Base-by-base conservation (phyloP, 2,329 filamentous ascomycete species). In the Phialophora verrucosa region DNA sequence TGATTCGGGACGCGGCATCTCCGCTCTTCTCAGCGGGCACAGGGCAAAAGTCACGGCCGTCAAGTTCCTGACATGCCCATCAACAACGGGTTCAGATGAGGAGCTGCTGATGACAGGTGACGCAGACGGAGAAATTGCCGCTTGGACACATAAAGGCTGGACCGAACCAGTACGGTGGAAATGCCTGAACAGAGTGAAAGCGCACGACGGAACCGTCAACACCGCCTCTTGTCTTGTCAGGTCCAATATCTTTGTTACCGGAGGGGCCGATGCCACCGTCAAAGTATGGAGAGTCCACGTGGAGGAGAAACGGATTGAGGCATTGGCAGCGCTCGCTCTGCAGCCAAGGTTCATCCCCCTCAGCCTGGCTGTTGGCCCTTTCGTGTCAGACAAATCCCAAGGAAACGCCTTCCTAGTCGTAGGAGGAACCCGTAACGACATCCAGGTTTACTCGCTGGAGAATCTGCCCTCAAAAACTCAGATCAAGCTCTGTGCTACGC, bases 311-410 rank as follows among this genome's bases (percentile, higher is more conserved):
- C 17, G 8, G 59, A 77, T 80, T 23, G 79, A 81, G n/a, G 81
- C 91, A 4, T 71, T 90, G 11, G 90, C 94, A 74, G 90, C 87
- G 0, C 89, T 97, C 73, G 82, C 84, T 5, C 88, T 93, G 32
- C 85, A 84, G 10, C 93, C 92, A 7, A 90, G 88, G 67, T 96
- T 91, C 78, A 92, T 98, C 71, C 92, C 95, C 1, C 80, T 98
- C 35, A 84, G 91, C 8, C 76, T 96, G 20, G 90, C 93, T 0
- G 76, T 97, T 55, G 86, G 85, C 60, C 77, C 78, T 1, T 82
- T 96, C 1, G 83, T 85, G 58, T 78, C 76, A 17, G 79, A 81
- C 1, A 80, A 84, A 12, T 82, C 84, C 1, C 81, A 73, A 17
- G 71, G 75, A 54, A 72, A 77, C 2, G 72, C 90, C 59, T 81